Conservation (phyloP, 2,329 filamentous ascomycete species). For the Fusarium sp. region DNA sequence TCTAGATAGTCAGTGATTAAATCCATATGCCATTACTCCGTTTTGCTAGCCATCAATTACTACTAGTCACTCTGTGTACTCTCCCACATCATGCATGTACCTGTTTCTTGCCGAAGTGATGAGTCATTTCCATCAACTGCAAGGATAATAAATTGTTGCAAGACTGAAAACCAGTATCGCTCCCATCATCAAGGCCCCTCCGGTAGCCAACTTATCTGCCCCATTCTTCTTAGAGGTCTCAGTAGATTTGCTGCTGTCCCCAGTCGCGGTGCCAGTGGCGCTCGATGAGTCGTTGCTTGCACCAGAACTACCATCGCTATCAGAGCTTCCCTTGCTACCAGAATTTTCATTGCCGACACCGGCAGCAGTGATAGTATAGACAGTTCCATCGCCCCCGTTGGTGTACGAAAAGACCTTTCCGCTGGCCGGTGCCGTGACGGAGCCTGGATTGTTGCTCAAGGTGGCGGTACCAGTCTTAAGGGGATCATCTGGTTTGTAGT, state of each 20-base stretch:
- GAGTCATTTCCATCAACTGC: not conserved
- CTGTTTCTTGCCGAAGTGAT: not conserved
- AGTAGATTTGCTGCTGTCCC: not conserved
- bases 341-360: not conserved
- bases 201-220: not conserved
- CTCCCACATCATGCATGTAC: not conserved
- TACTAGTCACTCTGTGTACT: no score
- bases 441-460: not conserved
- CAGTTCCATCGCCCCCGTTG: not conserved
- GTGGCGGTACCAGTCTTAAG: not conserved
- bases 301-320: no score
- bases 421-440: not conserved
- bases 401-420: not conserved
- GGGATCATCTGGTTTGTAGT: not conserved
- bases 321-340: not conserved
- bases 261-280: not conserved
- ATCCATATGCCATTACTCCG: not conserved
- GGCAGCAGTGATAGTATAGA: not conserved
- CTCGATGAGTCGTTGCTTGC: not conserved
- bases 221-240: not conserved
- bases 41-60: not conserved
- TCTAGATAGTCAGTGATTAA: not conserved
- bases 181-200: not conserved
- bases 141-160: fast-evolving
- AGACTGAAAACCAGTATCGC: fast-evolving